Base-by-base conservation (phyloP, 2,329 filamentous ascomycete species). In the Zasmidium citrigriseum region DNA sequence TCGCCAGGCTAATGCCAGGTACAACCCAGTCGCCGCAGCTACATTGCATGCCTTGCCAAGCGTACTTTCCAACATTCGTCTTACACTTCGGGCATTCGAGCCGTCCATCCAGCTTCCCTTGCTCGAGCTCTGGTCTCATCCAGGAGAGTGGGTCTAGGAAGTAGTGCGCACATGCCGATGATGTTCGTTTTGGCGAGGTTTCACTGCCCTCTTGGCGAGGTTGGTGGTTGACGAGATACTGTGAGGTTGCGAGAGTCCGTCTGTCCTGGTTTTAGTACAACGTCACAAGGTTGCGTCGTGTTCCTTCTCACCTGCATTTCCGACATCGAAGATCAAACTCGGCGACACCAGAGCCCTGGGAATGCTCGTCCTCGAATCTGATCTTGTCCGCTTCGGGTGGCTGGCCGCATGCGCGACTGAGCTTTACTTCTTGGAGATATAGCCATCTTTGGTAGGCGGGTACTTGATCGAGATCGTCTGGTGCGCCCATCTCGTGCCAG, bases 41-140 rank as follows among this genome's bases (percentile, higher is more conserved):
- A 77, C 95, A 99, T 73, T 87, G 87, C 82, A 97, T 89, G 14
- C 95, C 95, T 73, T 96, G 91, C 95, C 95, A 99, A 53, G 93
- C 90, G 72, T 97, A 99, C 68, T 95, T 90, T 41, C 95, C 95
- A 49, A 98, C 86, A 53, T 91, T 91, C 44, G 90, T 86, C 48
- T 84, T 86, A 74, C 95, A 99, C 69, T 88, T 89, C 10, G 95
- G 93, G 70, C 95, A 99, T 58, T 87, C 84, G 27, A 99, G 80
- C 10, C 93, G 86, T 22, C 95, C 95, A 60, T 93, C 90, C 22
- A 98, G 81, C 61, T 88, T 85, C 24, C 90, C 92, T 68, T 89
- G 84, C 67, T 93, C 89, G n/a, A 99, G 85, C 68, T 88, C 87
- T 1, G 87, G 80, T 5, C 90, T 86, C 95, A 99, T 99, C 95